Evolutionary conservation across 768 basidiomycete species (phyloP).

Genomic region (Rhodocollybia butyracea): DNA sequence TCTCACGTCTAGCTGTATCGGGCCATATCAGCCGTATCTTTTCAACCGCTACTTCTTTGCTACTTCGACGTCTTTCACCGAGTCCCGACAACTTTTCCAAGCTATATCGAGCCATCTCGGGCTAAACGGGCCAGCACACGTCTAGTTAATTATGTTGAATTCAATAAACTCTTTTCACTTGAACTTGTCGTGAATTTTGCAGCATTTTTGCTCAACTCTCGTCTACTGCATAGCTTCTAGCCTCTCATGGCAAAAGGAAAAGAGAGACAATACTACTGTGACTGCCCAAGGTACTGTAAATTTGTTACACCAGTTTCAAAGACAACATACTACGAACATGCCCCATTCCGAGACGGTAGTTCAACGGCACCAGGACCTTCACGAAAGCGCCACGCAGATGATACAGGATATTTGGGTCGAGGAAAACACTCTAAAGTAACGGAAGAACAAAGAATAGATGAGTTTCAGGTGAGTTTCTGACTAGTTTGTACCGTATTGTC

Average conservation of each 20-base stretch:
- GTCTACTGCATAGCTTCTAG: not conserved
- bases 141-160: not conserved
- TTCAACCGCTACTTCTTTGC: too few relatives aligned
- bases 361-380: not conserved
- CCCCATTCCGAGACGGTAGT: not conserved
- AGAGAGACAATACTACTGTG: conserved; percentile 12
- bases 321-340: not conserved
- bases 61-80: too few relatives aligned
- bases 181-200: not conserved
- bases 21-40: too few relatives aligned
- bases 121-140: not conserved
- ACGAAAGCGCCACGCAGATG: not conserved
- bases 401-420: not conserved
- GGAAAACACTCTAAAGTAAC: too few relatives aligned
- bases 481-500: too few relatives aligned
- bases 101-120: not conserved
- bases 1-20: too few relatives aligned
- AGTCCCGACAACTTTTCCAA: too few relatives aligned
- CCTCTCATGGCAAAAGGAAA: not conserved
- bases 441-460: too few relatives aligned
- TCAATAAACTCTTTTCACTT: not conserved
- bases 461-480: too few relatives aligned
- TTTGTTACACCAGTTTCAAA: conserved; percentile 12
- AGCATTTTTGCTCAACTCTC: not conserved
- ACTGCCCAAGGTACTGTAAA: conserved; percentile 11